Evolutionary conservation across 2,329 filamentous ascomycete genomes (phyloP).

Genomic region (Fusarium pseudonygamai): DNA sequence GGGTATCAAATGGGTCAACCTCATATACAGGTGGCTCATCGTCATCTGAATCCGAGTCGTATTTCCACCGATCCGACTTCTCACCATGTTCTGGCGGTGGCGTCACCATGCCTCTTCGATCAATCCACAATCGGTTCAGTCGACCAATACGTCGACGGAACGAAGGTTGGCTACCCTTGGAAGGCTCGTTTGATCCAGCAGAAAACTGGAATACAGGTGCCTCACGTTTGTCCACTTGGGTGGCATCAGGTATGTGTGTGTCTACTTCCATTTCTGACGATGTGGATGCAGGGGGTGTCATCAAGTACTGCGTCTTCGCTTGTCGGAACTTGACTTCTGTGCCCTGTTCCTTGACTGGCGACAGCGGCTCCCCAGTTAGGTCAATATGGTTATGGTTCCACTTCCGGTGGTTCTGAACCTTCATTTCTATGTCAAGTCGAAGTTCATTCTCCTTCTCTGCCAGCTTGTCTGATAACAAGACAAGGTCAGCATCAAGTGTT

Average conservation of each 20-base stretch:
- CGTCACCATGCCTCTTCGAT: slow-evolving; percentile 75
- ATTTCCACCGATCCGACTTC: slow-evolving; percentile 80
- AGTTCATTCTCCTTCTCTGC: slow-evolving; percentile 86
- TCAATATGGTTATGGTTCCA: slow-evolving; percentile 95
- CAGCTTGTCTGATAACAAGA: slow-evolving; percentile 78
- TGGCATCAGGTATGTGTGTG: slow-evolving; percentile 56
- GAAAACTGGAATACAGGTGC: slow-evolving; percentile 58
- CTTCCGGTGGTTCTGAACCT: slow-evolving; percentile 85
- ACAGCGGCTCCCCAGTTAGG: slow-evolving; percentile 84
- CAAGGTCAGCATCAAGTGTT: slow-evolving; percentile 79
- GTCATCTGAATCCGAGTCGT: slow-evolving; percentile 87
- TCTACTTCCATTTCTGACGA: slow-evolving; percentile 68
- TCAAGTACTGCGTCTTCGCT: slow-evolving; percentile 75
- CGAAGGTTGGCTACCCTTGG: slow-evolving; percentile 63
- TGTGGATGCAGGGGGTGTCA: slow-evolving; percentile 70
- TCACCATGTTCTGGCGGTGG: slow-evolving; percentile 57
- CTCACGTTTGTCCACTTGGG: slow-evolving; percentile 49
- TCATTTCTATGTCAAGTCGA: slow-evolving; percentile 82
- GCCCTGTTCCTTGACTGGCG: slow-evolving; percentile 74
- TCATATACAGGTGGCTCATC: slow-evolving; percentile 79
- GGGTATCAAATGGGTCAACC: slow-evolving; percentile 75
- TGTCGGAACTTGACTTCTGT: slow-evolving; percentile 73
- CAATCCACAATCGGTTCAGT: slow-evolving; percentile 86
- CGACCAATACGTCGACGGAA: slow-evolving; percentile 88
- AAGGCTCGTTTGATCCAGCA: slow-evolving; percentile 53